phyloP scores from a whole-genome alignment of 495 filamentous ascomycete species.

The Delitschia confertaspora region DNA sequence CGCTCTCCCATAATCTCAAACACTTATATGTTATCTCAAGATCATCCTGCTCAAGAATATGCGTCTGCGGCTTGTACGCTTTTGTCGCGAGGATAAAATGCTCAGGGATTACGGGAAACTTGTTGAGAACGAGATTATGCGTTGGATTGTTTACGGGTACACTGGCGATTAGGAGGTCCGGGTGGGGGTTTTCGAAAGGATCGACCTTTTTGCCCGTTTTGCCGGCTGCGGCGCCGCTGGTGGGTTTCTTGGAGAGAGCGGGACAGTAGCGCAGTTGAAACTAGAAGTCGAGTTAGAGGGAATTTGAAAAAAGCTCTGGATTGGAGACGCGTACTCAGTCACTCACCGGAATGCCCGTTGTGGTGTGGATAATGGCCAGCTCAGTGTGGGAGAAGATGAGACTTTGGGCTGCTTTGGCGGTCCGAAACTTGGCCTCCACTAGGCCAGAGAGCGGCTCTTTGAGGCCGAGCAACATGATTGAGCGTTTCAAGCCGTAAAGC shows the following conservation, averaged over 20 bases:
- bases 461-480: constrained; percentile 25
- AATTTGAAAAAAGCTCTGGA: not conserved
- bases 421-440: constrained; percentile 24
- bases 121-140: constrained; percentile 69
- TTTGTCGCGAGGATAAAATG: constrained; percentile 74
- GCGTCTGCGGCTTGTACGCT: constrained; percentile 56
- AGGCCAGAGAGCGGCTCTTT: constrained; percentile 18
- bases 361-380: constrained; percentile 26
- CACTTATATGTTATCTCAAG: constrained; percentile 57
- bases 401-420: constrained; percentile 23
- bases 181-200: constrained; percentile 61
- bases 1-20: constrained; percentile 50
- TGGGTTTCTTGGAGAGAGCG: constrained; percentile 63
- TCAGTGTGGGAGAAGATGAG: constrained; percentile 30
- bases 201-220: constrained; percentile 53
- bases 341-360: constrained; percentile 27
- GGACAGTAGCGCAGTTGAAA: constrained; percentile 77
- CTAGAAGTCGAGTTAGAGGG: constrained; percentile 33
- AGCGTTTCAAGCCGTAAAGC: no score
- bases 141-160: constrained; percentile 43
- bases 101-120: constrained; percentile 68
- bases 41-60: constrained; percentile 57
- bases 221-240: constrained; percentile 33
- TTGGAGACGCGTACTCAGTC: not conserved
- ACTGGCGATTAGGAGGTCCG: constrained; percentile 53